Evolutionary conservation across 495 filamentous ascomycete species (phyloP), one percentile per base, ranked within the genome.

Genomic region (Amorphotheca resinae): DNA sequence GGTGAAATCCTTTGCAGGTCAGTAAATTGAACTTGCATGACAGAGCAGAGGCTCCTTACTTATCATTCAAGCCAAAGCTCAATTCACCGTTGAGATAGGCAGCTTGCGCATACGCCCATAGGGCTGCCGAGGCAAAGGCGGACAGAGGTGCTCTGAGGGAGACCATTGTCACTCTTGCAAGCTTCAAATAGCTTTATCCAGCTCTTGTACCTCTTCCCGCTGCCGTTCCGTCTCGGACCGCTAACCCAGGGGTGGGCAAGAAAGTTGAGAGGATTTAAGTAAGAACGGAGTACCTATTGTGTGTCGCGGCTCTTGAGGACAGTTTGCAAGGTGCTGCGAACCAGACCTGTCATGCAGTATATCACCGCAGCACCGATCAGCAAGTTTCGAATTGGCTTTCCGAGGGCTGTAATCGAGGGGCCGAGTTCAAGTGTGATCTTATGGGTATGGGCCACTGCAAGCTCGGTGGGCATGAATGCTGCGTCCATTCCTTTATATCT

Each of bases 31-130:
- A 12, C 4, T 23, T 18, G 42, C 11, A 42, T 35, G 28, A 33
- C 8, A 12, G 9, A 23, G 23, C 7, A 26, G 5, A 43, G 26
- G 9, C 7, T 12, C 54, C 68, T 44, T 65, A 84, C 80, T 70
- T 78, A 38, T 65, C 62, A 41, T 72, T 72, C 53, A 81, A 74
- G 15, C 87, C 87, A 58, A 95, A 95, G 57, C 82, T 88, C 69
- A 78, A 62, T 63, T 79, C 72, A 38, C 61, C 70, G 44, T 69
- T 61, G 16, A 75, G 67, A 49, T 69, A 72, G 33, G 82, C 73
- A 26, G 78, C 77, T 22, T 67, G 64, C 26, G 73, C 75, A 23
- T 68, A 61, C 51, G 72, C 61, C 38, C 72, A 69, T 45, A 79
- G 62, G 25, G 77, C 62, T 36, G 62, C 56, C 1, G 49, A 35